These are phyloP conservation scores for Lichina pygmaea DNA, from an alignment of 495 filamentous ascomycete genomes.

Conservation along the genomic window DNA sequence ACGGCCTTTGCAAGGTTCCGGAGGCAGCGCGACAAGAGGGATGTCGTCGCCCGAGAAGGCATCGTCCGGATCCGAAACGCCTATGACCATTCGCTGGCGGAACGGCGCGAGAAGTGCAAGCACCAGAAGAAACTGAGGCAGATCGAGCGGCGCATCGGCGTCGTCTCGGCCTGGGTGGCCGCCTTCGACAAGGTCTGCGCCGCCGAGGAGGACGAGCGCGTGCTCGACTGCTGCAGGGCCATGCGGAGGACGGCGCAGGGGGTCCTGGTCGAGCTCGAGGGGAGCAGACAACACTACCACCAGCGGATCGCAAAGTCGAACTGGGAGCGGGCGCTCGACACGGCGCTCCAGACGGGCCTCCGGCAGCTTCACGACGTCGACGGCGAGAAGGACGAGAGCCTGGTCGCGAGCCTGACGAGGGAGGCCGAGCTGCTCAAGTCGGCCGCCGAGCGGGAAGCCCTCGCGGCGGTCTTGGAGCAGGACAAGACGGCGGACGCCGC, in stretches of 20 bases:
- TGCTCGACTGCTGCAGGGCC: slow-evolving; percentile 35
- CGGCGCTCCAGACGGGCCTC: slow-evolving; percentile 64
- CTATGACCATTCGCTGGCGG: slow-evolving; percentile 55
- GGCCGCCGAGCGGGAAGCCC: slow-evolving; percentile 57
- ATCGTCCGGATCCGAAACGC: slow-evolving; percentile 53
- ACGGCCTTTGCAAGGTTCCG: slow-evolving; percentile 69
- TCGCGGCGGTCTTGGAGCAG: slow-evolving; percentile 52
- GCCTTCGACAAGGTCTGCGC: slow-evolving; percentile 73
- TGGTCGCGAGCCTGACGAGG: slow-evolving; percentile 41
- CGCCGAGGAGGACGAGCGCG: slow-evolving; percentile 33
- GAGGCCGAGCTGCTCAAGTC: slow-evolving; percentile 69
- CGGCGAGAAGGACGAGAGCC: slow-evolving; percentile 35
- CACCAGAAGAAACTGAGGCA: slow-evolving; percentile 64
- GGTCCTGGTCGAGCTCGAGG: slow-evolving; percentile 64
- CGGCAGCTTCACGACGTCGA: slow-evolving; percentile 50
- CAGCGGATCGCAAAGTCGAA: slow-evolving; percentile 49
- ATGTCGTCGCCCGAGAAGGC: slow-evolving; percentile 51
- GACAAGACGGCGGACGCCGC: slow-evolving; percentile 58
- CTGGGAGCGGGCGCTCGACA: slow-evolving; percentile 69
- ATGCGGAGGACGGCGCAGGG: slow-evolving; percentile 77
- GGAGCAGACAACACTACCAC: slow-evolving; percentile 70
- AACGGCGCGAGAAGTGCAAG: slow-evolving; percentile 50
- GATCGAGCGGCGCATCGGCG: slow-evolving; percentile 57
- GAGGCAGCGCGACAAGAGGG: slow-evolving; percentile 66
- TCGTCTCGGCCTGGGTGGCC: slow-evolving; percentile 74